These are phyloP conservation scores for Chrysophaeum taylorii DNA, from an alignment of 352 stramenopile genomes.

Conservation along the genomic window DNA sequence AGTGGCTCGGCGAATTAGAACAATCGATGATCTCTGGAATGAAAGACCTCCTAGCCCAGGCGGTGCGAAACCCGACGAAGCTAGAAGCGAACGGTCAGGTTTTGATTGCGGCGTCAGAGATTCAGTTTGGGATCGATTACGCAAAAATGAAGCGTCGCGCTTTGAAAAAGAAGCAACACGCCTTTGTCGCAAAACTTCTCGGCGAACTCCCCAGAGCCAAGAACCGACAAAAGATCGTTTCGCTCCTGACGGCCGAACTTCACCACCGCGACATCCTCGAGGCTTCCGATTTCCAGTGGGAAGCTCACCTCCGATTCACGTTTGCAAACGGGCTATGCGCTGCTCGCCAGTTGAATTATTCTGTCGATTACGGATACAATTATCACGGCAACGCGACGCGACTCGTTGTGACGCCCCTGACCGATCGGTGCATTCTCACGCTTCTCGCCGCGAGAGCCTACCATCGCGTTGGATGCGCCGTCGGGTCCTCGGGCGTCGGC, in stretches of 20 bases:
- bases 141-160: conserved; percentile 70
- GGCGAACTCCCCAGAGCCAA: conserved; percentile 62
- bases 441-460: conserved; percentile 80
- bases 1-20: conserved; percentile 69
- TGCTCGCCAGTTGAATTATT: conserved; percentile 29
- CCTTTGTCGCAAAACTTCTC: conserved; percentile 78
- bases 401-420: conserved; percentile 79
- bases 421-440: conserved; percentile 77
- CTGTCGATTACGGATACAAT: conserved; percentile 74
- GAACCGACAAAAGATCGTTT: conserved; percentile 84
- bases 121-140: conserved; percentile 79
- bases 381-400: conserved; percentile 80
- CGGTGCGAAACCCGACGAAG: conserved; percentile 74
- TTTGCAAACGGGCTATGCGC: no score
- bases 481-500: conserved; percentile 75
- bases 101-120: conserved; percentile 79
- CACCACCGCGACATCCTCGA: conserved; percentile 85
- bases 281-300: conserved; percentile 82
- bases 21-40: conserved; percentile 65
- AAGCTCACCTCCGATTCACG: conserved; percentile 72
- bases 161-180: conserved; percentile 84
- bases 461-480: conserved; percentile 73
- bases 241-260: conserved; percentile 88
- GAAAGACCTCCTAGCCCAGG: conserved; percentile 65
- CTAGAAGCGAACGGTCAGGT: conserved; percentile 80